Evolutionary conservation across 2,329 filamentous ascomycete species (phyloP), one percentile per base, ranked within the genome.

Genomic region (Fragosphaeria purpurea): DNA sequence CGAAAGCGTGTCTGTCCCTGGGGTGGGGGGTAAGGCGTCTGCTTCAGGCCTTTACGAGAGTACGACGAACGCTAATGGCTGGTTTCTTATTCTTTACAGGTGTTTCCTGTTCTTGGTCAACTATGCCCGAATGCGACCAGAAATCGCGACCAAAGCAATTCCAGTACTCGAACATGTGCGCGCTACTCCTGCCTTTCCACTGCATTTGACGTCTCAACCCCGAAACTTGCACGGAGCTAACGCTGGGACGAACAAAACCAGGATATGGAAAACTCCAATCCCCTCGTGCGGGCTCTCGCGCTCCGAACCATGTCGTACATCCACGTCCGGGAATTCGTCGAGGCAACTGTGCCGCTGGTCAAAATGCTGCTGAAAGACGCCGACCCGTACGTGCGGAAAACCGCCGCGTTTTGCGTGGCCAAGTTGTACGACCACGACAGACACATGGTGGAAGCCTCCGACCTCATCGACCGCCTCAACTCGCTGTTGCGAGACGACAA

Each of bases 91-190:
- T 30, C 30, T 4, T 37, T 37, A 45, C 62, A 96, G 90, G 90
- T 97, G 93, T 70, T 98, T 97, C 65, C 73, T 98, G 54, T 98
- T 94, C 67, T 72, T 98, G 53, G 93, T 97, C 65, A 97, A 98
- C 70, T 98, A 98, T 67, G 87, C 93, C 47, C 80, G 93, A 54
- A 86, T 91, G 75, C 91, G 95, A 62, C 88, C 93, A 12, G 93
- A 98, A 52, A 85, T 95, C 65, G 91, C 93, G 39, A 72, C 97
- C 59, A 95, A 95, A 67, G 91, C 93, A 30, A 80, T 98, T 50
- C 88, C 91, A 4, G 87, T 91, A 42, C 70, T 98, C 50, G 77
- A 95, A 61, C 80, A 85, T 67, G 87, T 89, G 71, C 61, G 77
- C 57, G 35, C 34, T 31, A 40, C 13, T 9, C 7, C 35, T 4